Percentiles rank a stretch among this genome's conserved stretches.
These are phyloP conservation scores for Ophioceras dolichostomum DNA, from an alignment of 2,329 filamentous ascomycete genomes.

Conservation along the genomic window DNA sequence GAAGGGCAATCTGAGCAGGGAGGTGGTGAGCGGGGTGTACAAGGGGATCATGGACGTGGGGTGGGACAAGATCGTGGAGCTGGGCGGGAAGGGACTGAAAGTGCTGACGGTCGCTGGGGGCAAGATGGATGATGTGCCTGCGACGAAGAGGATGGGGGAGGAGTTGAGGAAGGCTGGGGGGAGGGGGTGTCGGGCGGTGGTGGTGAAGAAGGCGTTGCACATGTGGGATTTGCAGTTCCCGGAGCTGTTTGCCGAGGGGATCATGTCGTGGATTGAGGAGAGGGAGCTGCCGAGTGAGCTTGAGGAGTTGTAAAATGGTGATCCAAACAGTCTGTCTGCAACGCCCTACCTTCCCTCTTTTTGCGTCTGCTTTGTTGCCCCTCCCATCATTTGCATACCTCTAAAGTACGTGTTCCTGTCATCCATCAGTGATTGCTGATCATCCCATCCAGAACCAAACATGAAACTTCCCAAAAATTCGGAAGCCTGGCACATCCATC, in stretches of 20 bases:
- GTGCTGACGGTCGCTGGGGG: constrained; percentile 17
- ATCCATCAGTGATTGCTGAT: too few species aligned
- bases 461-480: too few species aligned
- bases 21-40: constrained; percentile 13
- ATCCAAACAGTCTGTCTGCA: too few species aligned
- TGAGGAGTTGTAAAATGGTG: constrained; percentile 6
- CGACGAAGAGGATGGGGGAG: constrained; percentile 16
- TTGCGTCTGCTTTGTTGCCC: too few species aligned
- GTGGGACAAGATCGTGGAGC: constrained; percentile 13
- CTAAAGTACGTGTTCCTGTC: too few species aligned
- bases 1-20: constrained; percentile 16
- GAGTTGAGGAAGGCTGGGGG: neutral
- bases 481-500: too few species aligned
- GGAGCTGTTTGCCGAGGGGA: constrained; percentile 20
- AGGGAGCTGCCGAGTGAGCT: constrained; percentile 8
- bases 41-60: constrained; percentile 11
- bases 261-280: constrained; percentile 20
- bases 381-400: too few species aligned
- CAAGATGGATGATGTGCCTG: constrained; percentile 19
- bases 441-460: too few species aligned
- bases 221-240: constrained; percentile 28
- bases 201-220: constrained; percentile 23
- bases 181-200: constrained; percentile 9
- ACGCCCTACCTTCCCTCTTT: too few species aligned
- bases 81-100: constrained; percentile 9